Conservation (phyloP, 2,329 filamentous ascomycete species). For the Pseudocercospora vitis region DNA sequence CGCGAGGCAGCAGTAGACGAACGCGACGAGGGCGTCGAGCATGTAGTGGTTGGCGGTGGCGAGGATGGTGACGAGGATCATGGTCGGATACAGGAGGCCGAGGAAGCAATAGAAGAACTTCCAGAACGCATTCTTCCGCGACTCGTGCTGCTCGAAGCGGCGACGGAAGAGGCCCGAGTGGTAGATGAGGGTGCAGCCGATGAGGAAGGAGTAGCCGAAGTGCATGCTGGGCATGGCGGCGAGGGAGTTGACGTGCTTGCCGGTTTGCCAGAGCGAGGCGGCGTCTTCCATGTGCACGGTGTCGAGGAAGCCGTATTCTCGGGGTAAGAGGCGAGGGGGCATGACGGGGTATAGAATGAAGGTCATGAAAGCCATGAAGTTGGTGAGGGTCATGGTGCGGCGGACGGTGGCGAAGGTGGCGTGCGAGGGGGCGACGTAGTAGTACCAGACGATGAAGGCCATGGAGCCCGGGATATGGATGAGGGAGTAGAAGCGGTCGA, state of each 20-base stretch:
- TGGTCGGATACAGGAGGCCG: constrained; percentile 54
- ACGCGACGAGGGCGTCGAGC: constrained; percentile 54
- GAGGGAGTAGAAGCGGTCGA: constrained; percentile 60
- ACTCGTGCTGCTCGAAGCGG: constrained; percentile 42
- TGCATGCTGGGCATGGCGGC: constrained; percentile 52
- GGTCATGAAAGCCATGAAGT: constrained; percentile 52
- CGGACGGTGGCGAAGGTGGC: constrained; percentile 43
- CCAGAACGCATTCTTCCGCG: constrained; percentile 44
- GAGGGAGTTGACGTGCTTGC: constrained; percentile 46
- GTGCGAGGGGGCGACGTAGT: constrained; percentile 56
- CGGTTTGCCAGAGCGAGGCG: constrained; percentile 47
- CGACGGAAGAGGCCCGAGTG: constrained; percentile 47
- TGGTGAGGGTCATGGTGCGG: constrained; percentile 49
- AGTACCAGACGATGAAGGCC: constrained; percentile 53
- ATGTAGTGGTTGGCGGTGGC: constrained; percentile 62
- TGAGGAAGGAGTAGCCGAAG: constrained; percentile 55
- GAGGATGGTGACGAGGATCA: constrained; percentile 58
- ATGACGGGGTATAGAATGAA: constrained; percentile 54
- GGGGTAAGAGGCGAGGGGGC: constrained; percentile 49
- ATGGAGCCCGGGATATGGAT: constrained; percentile 64
- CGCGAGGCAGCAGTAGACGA: constrained; percentile 44
- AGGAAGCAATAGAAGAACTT: constrained; percentile 48
- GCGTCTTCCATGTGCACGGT: constrained; percentile 48
- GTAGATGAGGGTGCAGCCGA: constrained; percentile 52
- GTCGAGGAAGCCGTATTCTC: constrained; percentile 45